Base-by-base conservation (phyloP, 2,329 filamentous ascomycete species). In the Aureobasidium sp. region DNA sequence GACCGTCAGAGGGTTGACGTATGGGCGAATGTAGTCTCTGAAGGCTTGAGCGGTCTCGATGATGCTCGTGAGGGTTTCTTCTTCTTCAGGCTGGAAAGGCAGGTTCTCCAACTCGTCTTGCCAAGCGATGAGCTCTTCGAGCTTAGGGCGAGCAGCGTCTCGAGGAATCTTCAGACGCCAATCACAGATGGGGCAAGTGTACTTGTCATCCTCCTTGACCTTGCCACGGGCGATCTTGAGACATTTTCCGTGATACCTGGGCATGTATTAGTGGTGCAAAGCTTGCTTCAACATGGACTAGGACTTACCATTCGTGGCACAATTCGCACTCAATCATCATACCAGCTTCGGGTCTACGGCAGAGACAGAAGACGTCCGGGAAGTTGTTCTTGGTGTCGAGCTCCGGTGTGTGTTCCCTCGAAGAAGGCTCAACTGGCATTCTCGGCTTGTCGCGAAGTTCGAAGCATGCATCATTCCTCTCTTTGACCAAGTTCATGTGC, bases 261-360 rank as follows among this genome's bases (percentile, higher is more conserved):
- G 53, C 7, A 22, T 34, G 34, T 48, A 12, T 39, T 11, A 60
- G 25, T 41, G 15, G 5, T 29, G 44, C 42, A 22, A 36, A 20
- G 20, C n/a, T 27, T 12, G 9, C 11, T 39, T 20, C 8, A 29
- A 39, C 3, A 5, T 9, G 6, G 12, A 41, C 9, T n/a, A 8
- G 68, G 37, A 31, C 22, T 79, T 74, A 92, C 94, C 94, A 99
- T 78, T 99, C 94, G 70, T 97, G 93, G 75, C 94, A 99, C 42
- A 97, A 81, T 73, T 97, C 94, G 73, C 94, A 99, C 76, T 99
- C 94, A 69, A 99, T 97, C 94, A 99, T 99, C 88, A 97, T 95
- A 57, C 94, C 94, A 41, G 93, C 91, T 75, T 99, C 94, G 7
- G 91, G 85, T 65, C 87, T 90, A 64, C 94, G 86, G 76, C 94